A percentile compares a stretch with the other conserved stretches of the same genome.
Conservation (phyloP, 805 yeast species). For the Saccharomycopsis sp. region DNA sequence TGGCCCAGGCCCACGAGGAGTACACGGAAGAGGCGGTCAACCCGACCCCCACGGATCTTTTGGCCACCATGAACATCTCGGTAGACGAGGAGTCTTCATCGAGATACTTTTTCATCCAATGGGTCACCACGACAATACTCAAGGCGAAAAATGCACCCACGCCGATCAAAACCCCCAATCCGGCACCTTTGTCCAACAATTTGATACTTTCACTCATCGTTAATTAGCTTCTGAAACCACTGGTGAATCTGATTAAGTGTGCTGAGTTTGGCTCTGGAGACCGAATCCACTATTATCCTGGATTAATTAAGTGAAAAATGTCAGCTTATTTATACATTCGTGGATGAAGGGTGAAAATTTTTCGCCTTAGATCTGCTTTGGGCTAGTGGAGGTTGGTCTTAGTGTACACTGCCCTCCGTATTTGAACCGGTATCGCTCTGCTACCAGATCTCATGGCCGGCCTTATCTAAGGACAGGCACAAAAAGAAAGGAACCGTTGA, state of each 20-base stretch:
- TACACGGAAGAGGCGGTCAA: conserved; percentile 33
- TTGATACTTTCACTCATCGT: neutral
- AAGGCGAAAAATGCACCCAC: conserved; percentile 29
- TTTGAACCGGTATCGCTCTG: neutral
- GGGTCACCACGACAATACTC: conserved; percentile 26
- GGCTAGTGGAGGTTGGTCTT: too few species aligned
- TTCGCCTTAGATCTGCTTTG: too few species aligned
- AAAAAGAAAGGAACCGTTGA: neutral
- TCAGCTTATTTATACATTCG: neutral
- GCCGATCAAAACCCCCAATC: conserved; percentile 31
- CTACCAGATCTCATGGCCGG: too few species aligned
- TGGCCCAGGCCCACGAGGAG: conserved; percentile 33
- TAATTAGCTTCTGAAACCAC: neutral
- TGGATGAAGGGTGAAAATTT: neutral
- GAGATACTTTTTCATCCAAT: conserved; percentile 22
- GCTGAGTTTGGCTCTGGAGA: too few species aligned
- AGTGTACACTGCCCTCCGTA: too few species aligned
- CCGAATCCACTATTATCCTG: neutral
- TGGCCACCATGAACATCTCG: conserved; percentile 32
- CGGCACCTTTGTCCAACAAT: conserved; percentile 19
- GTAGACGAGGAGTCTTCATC: conserved; percentile 25
- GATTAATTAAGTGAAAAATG: neutral
- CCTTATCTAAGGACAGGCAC: neutral
- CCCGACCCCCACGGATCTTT: conserved; percentile 32
- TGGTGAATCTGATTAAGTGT: too few species aligned